These are phyloP conservation scores for Trametes meyenii DNA, from an alignment of 768 basidiomycete species.

Conservation along the genomic window DNA sequence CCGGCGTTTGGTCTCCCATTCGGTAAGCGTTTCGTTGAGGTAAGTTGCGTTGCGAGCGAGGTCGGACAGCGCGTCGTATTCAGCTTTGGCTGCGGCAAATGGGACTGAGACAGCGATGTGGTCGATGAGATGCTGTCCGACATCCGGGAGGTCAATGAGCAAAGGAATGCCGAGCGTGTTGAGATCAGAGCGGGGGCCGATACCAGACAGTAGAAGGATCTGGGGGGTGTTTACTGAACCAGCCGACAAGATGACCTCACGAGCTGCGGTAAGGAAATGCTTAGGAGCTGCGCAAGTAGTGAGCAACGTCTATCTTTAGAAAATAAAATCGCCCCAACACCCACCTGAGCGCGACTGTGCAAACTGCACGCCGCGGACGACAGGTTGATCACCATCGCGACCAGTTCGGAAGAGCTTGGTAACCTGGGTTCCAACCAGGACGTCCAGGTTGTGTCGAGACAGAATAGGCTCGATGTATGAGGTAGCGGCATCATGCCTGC, in stretches of 20 bases:
- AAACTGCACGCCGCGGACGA: slow-evolving; percentile 15
- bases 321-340: neutral
- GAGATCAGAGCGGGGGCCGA: slow-evolving; percentile 30
- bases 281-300: neutral
- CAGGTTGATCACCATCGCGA: neutral
- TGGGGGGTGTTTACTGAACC: slow-evolving; percentile 28
- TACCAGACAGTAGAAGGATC: slow-evolving; percentile 35
- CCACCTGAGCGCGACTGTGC: slow-evolving; percentile 11
- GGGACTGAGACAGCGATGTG: slow-evolving; percentile 26
- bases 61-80: slow-evolving; percentile 14
- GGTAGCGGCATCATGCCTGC: slow-evolving; percentile 7
- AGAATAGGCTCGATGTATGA: slow-evolving; percentile 15
- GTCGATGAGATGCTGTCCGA: slow-evolving; percentile 36
- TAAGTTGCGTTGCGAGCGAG: slow-evolving; percentile 20
- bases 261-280: slow-evolving; percentile 18
- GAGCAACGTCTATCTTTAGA: neutral
- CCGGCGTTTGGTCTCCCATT: slow-evolving; percentile 20
- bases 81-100: slow-evolving; percentile 17
- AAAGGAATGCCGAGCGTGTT: slow-evolving; percentile 23
- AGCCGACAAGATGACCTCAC: slow-evolving; percentile 31
- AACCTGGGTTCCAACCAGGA: slow-evolving; percentile 25
- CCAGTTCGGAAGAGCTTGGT: slow-evolving; percentile 19
- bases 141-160: slow-evolving; percentile 29
- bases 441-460: slow-evolving; percentile 24
- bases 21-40: neutral